Evolutionary conservation across 2,329 filamentous ascomycete genomes (phyloP).

Genomic region (Madurella mycetomatis): DNA sequence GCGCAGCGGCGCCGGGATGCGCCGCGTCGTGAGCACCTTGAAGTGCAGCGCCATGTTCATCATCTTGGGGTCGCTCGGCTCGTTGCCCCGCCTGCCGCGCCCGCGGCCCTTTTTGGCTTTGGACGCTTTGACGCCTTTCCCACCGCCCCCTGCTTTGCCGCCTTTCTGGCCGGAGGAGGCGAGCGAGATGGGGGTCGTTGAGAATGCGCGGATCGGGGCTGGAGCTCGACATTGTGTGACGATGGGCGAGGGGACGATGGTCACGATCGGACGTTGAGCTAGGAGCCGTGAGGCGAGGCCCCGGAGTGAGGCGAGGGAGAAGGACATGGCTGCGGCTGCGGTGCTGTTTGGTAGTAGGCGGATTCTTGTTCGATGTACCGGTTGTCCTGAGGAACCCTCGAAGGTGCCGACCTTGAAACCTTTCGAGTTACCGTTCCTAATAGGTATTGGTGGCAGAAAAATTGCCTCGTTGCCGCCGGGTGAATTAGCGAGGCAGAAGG

Average conservation of each 20-base stretch:
- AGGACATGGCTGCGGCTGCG: conserved; percentile 13
- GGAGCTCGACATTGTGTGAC: conserved; percentile 8
- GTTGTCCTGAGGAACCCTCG: not conserved
- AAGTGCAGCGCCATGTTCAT: conserved; percentile 32
- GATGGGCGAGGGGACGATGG: not conserved
- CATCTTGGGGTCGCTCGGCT: conserved; percentile 32
- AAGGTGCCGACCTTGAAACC: not conserved
- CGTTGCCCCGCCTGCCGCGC: conserved; percentile 5
- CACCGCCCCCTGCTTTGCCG: not conserved
- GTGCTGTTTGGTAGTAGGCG: not conserved
- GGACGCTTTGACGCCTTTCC: not conserved
- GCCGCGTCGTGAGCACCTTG: conserved; percentile 28
- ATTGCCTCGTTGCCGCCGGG: no score
- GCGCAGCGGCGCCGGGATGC: conserved; percentile 63
- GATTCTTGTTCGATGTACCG: not conserved
- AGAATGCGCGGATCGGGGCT: conserved; percentile 7
- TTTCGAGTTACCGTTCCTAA: not conserved
- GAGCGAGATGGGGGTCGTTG: conserved; percentile 10
- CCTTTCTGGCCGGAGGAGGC: not conserved
- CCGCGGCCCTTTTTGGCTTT: conserved; percentile 2
- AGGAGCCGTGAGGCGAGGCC: conserved; percentile 21
- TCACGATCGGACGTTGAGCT: conserved; percentile 6
- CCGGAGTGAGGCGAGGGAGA: conserved; percentile 18
- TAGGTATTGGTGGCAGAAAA: no score
- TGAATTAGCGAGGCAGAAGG: no score